These are phyloP conservation scores for Croton setiger DNA, from an alignment of 441 rosid species.

Conservation along the genomic window DNA sequence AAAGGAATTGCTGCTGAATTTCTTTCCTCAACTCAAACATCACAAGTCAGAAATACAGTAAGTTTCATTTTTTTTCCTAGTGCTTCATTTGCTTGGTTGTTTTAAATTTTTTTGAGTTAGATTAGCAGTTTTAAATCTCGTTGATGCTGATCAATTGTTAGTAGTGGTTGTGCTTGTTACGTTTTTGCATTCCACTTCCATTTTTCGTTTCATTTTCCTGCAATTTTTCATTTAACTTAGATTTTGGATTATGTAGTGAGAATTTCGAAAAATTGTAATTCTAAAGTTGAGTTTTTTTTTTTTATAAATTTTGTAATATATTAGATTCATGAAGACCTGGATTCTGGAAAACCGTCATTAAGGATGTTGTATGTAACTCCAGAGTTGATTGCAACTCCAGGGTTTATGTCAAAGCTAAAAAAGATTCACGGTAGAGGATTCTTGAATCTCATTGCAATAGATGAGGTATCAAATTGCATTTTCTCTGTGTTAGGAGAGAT, in stretches of 20 bases:
- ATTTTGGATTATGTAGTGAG: background rate
- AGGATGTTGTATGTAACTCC: slow-evolving; percentile 93
- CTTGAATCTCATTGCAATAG: slow-evolving; percentile 83
- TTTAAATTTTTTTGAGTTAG: no score
- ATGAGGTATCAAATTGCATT: slow-evolving; percentile 56
- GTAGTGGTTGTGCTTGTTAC: background rate
- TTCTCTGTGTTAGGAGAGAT: background rate
- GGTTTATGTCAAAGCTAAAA: slow-evolving; percentile 75
- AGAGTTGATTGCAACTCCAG: slow-evolving; percentile 77
- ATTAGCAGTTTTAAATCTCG: background rate
- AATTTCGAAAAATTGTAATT: background rate
- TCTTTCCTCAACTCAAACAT: slow-evolving; percentile 79
- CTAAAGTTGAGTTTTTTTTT: background rate
- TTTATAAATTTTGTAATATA: slow-evolving; percentile 8
- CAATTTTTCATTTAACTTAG: background rate
- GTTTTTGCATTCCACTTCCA: no score
- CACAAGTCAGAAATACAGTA: slow-evolving; percentile 66
- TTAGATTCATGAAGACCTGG: slow-evolving; percentile 90
- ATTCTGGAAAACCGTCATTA: slow-evolving; percentile 75
- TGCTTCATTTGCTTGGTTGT: background rate
- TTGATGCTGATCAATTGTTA: background rate
- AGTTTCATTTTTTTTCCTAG: background rate
- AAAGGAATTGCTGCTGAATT: slow-evolving; percentile 90
- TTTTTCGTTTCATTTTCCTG: background rate
- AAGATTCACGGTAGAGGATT: slow-evolving; percentile 77